A percentile compares a stretch with the other conserved stretches of the same genome.
Evolutionary conservation across 192 early-diverging fungal genomes (phyloP).

Genomic region (Coemansia sp.): DNA sequence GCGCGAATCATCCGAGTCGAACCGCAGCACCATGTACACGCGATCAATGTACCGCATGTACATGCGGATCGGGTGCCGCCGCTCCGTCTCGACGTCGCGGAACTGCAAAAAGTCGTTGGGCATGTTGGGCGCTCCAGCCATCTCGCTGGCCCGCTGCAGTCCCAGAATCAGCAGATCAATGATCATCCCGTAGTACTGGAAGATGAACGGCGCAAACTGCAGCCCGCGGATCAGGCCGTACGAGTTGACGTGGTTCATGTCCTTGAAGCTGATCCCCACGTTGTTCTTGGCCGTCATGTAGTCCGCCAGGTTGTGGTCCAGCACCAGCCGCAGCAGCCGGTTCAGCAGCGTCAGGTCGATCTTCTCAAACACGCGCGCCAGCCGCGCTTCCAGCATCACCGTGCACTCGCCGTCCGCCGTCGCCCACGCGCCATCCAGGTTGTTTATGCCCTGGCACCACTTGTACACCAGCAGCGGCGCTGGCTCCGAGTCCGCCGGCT

Average conservation of each 20-base stretch:
- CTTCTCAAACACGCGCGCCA: conserved; percentile 94
- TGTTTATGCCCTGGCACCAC: conserved; percentile 98
- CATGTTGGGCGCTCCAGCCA: conserved; percentile 89
- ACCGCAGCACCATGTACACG: conserved; percentile 92
- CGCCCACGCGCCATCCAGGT: conserved; percentile 94
- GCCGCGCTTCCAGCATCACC: conserved; percentile 93
- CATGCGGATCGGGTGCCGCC: conserved; percentile 93
- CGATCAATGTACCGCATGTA: conserved; percentile 95
- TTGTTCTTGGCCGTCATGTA: conserved; percentile 99
- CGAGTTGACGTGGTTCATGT: conserved; percentile 99
- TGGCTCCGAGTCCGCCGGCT: conserved; percentile 95
- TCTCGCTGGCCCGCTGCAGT: conserved; percentile 91
- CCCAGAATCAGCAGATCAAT: conserved; percentile 93
- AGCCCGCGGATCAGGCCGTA: conserved; percentile 96
- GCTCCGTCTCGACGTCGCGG: conserved; percentile 86
- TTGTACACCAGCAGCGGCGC: conserved; percentile 97
- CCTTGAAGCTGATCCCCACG: conserved; percentile 95
- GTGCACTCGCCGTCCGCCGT: conserved; percentile 87
- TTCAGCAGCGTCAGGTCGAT: conserved; percentile 96
- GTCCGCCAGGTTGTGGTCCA: conserved; percentile 99
- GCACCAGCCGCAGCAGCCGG: conserved; percentile 87
- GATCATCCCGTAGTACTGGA: conserved; percentile 98
- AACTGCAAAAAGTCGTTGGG: conserved; percentile 99
- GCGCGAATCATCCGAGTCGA: conserved; percentile 80
- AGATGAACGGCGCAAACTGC: conserved; percentile 96